A percentile compares a stretch with the other conserved stretches of the same genome.
These are phyloP conservation scores for Nidularia pulvinata DNA, from an alignment of 768 basidiomycete genomes.

Conservation along the genomic window DNA sequence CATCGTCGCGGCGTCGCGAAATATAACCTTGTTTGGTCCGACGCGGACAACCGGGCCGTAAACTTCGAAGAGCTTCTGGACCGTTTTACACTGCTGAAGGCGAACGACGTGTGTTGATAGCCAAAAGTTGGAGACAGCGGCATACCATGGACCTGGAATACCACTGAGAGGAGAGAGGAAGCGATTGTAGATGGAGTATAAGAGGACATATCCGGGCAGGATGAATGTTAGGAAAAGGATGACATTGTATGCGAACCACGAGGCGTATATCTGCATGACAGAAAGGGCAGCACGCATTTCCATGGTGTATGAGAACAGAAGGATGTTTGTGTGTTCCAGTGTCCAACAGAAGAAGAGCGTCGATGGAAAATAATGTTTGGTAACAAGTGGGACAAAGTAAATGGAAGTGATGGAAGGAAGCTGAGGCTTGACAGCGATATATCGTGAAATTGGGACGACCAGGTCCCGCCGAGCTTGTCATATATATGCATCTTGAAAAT, in stretches of 20 bases:
- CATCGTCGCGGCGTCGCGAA: constrained; percentile 71
- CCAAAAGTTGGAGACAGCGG: constrained; percentile 73
- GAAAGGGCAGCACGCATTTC: not conserved
- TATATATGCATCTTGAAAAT: too few species aligned
- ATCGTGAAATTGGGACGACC: too few species aligned
- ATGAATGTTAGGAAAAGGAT: not conserved
- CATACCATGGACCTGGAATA: constrained; percentile 83
- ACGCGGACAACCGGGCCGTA: constrained; percentile 82
- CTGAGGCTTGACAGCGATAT: too few species aligned
- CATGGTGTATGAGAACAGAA: too few species aligned
- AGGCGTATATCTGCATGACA: not conserved
- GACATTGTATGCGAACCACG: not conserved
- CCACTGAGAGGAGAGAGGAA: constrained; percentile 71
- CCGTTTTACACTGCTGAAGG: constrained; percentile 69
- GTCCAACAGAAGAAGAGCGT: too few species aligned
- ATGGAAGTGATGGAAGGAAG: too few species aligned
- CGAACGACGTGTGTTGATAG: constrained; percentile 72
- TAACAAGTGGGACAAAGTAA: too few species aligned
- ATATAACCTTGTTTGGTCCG: constrained; percentile 79
- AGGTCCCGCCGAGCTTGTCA: too few species aligned
- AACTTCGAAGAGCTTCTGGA: constrained; percentile 66
- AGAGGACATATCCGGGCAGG: constrained; percentile 18
- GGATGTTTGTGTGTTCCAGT: too few species aligned
- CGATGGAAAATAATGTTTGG: too few species aligned
- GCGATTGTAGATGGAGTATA: constrained; percentile 42